Conservation (phyloP, 768 basidiomycete genomes). For the Auriscalpium orientale region DNA sequence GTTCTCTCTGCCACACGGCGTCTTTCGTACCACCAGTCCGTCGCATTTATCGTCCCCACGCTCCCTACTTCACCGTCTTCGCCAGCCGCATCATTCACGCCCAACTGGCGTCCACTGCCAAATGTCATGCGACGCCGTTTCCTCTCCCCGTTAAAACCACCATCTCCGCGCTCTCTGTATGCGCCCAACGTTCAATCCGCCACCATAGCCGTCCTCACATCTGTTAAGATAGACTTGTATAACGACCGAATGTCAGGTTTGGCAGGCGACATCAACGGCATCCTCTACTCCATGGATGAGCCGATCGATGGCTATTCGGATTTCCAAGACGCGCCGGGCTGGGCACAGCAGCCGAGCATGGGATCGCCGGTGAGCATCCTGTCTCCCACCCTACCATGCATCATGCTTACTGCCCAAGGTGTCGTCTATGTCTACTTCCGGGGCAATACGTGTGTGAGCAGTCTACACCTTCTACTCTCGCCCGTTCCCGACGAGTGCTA, state of each 20-base stretch:
- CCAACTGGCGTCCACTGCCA: too few species aligned
- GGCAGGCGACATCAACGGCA: constrained; percentile 9
- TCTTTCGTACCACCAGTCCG: too few species aligned
- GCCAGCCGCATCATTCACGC: too few species aligned
- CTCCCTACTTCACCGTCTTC: too few species aligned
- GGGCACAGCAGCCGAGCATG: not conserved
- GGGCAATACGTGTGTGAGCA: constrained; percentile 12
- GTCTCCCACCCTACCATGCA: not conserved
- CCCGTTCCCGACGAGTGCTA: too few species aligned
- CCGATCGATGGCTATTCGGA: not conserved
- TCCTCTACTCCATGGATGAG: constrained; percentile 4
- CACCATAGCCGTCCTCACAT: not conserved
- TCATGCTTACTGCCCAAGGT: constrained; percentile 2
- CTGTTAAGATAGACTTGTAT: constrained; percentile 1
- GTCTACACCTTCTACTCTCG: not conserved
- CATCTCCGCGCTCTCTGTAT: constrained; percentile 5
- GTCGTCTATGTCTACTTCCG: constrained; percentile 14
- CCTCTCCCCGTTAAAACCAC: not conserved
- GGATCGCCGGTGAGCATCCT: not conserved
- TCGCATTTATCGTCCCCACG: too few species aligned
- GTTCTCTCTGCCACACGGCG: too few species aligned
- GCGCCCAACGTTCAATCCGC: not conserved
- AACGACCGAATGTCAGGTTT: constrained; percentile 3
- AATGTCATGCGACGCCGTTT: too few species aligned
- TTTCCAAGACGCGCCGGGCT: not conserved